These are phyloP conservation scores for Sodiomyces alkalinus DNA, from an alignment of 2,329 filamentous ascomycete species.

Conservation along the genomic window DNA sequence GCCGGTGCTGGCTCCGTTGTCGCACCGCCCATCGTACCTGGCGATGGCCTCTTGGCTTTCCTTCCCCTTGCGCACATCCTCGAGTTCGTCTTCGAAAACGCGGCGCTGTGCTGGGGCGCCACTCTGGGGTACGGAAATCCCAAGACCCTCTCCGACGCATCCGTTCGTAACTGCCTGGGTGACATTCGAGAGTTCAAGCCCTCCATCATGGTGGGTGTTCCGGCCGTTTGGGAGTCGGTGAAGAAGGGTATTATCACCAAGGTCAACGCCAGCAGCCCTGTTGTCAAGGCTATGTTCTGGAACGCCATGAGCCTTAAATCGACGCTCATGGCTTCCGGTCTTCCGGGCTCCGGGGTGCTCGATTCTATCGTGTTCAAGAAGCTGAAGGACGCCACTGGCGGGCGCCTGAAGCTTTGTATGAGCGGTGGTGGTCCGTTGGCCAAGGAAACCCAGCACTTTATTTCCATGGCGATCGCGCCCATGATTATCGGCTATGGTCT, in stretches of 20 bases:
- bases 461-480: constrained; percentile 75
- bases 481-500: constrained; percentile 85
- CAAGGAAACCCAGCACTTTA: constrained; percentile 74
- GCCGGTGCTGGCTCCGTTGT: constrained; percentile 67
- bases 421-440: constrained; percentile 76
- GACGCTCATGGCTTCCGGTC: constrained; percentile 32
- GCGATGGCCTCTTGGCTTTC: constrained; percentile 68
- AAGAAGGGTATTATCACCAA: constrained; percentile 80
- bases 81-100: constrained; percentile 82
- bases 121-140: constrained; percentile 84
- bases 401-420: constrained; percentile 64
- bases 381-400: constrained; percentile 79
- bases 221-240: constrained; percentile 79
- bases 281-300: constrained; percentile 65
- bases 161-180: constrained; percentile 72
- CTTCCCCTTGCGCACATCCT: constrained; percentile 79
- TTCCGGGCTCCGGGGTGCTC: constrained; percentile 53
- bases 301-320: constrained; percentile 37
- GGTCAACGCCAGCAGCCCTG: constrained; percentile 50
- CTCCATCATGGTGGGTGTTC: constrained; percentile 71
- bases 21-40: constrained; percentile 60
- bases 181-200: constrained; percentile 79
- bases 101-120: constrained; percentile 69
- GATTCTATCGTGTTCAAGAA: constrained; percentile 81
- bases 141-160: constrained; percentile 67